phyloP scores from a whole-genome alignment of 108 stramenopile genomes.

The Stephanodiscus triporus region DNA sequence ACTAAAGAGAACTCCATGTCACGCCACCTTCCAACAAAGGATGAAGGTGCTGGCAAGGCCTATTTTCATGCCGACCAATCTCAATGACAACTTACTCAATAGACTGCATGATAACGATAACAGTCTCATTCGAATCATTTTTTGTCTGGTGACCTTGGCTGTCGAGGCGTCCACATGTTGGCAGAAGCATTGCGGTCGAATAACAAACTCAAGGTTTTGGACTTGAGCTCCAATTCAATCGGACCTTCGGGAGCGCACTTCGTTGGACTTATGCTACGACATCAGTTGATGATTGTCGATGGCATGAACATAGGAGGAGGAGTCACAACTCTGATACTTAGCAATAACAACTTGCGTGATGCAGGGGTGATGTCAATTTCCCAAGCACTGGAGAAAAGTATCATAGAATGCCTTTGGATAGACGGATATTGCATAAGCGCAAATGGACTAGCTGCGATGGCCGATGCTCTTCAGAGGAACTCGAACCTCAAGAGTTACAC shows the following conservation, averaged over 20 bases:
- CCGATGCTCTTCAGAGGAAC: constrained; percentile 25
- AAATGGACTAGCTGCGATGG: constrained; percentile 16
- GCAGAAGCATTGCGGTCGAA: constrained; percentile 21
- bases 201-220: constrained; percentile 20
- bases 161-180: constrained; percentile 12
- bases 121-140: constrained; percentile 32
- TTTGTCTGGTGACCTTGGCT: constrained; percentile 37
- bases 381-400: constrained; percentile 31
- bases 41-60: neutral
- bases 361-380: constrained; percentile 32
- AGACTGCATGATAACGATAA: constrained; percentile 23
- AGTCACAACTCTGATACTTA: constrained; percentile 29
- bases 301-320: neutral
- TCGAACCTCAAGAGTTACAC: constrained; percentile 27
- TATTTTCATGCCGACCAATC: constrained; percentile 21
- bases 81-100: constrained; percentile 26
- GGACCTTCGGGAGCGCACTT: constrained; percentile 17
- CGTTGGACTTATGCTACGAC: constrained; percentile 24
- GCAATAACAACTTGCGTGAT: constrained; percentile 44
- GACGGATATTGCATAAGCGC: constrained; percentile 38
- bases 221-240: constrained; percentile 39
- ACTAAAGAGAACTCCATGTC: too few species aligned
- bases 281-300: constrained; percentile 12
- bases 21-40: too few species aligned
- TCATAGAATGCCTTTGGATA: constrained; percentile 28